phyloP scores from a whole-genome alignment of 2,329 filamentous ascomycete species.

The Fusarium austroafricanum region DNA sequence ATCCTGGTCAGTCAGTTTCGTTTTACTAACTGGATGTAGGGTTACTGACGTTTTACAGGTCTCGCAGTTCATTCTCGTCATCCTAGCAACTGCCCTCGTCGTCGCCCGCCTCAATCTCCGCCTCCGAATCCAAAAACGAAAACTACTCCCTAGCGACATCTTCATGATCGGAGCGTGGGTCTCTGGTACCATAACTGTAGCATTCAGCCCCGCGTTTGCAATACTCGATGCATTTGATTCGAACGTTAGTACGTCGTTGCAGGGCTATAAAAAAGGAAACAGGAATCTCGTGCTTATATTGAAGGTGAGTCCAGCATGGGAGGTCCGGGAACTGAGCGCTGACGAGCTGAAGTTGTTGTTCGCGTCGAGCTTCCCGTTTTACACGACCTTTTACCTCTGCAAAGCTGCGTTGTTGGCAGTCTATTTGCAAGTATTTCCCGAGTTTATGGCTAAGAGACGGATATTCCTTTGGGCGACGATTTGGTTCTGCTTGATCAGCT shows the following conservation, averaged over 20 bases:
- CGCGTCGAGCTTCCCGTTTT: constrained; percentile 28
- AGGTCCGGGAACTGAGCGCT: fast-evolving
- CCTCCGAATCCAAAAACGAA: constrained; percentile 26
- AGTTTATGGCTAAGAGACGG: constrained; percentile 32
- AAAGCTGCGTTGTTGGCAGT: constrained; percentile 36
- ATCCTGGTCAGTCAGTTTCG: not conserved
- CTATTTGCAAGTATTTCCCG: constrained; percentile 20
- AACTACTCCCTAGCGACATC: constrained; percentile 21
- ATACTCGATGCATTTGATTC: constrained; percentile 21
- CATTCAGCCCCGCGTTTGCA: constrained; percentile 19
- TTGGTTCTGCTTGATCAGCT: not conserved
- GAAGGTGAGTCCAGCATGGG: not conserved
- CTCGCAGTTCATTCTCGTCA: constrained; percentile 19
- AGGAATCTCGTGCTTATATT: constrained; percentile 1
- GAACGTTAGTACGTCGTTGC: constrained; percentile 5
- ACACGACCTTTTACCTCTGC: constrained; percentile 39
- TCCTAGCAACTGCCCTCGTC: constrained; percentile 24
- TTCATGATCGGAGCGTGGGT: constrained; percentile 38
- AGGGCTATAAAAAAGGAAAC: constrained; percentile 12
- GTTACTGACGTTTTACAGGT: not conserved
- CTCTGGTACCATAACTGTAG: constrained; percentile 5
- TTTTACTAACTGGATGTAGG: fast-evolving
- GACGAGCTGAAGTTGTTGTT: constrained; percentile 20
- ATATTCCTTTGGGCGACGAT: constrained; percentile 27
- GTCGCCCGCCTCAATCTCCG: constrained; percentile 33